Percentiles rank a stretch among this genome's conserved stretches.
phyloP scores from a whole-genome alignment of 1,284 basidiomycete species.

The Pterulicium gracile region DNA sequence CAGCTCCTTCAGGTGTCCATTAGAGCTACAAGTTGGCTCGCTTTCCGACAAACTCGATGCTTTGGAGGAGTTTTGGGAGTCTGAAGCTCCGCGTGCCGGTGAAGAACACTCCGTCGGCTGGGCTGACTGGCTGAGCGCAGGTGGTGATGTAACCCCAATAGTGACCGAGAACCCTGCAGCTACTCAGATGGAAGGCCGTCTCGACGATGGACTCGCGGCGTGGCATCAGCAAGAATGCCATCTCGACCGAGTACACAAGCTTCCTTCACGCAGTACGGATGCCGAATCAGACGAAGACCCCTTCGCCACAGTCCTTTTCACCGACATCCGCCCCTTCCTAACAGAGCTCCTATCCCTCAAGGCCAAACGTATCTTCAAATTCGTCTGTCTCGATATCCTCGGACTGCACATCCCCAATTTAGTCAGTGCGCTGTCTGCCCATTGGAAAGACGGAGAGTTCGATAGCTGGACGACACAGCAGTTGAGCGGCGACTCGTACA shows the following conservation, averaged over 20 bases:
- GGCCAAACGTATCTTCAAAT: constrained; percentile 55
- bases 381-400: constrained; percentile 68
- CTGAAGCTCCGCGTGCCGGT: constrained; percentile 53
- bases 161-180: neutral
- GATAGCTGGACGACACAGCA: constrained; percentile 52
- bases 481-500: constrained; percentile 28
- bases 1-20: constrained; percentile 47
- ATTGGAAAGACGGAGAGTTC: constrained; percentile 33
- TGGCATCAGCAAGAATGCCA: constrained; percentile 20
- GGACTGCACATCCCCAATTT: constrained; percentile 71
- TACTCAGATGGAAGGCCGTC: neutral
- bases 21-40: constrained; percentile 26
- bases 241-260: constrained; percentile 27
- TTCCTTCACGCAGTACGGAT: constrained; percentile 52
- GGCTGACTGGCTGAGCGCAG: constrained; percentile 38
- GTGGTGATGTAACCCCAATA: neutral
- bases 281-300: constrained; percentile 56
- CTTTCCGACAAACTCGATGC: constrained; percentile 37
- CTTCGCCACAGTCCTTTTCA: constrained; percentile 69
- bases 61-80: constrained; percentile 72
- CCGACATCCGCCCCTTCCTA: constrained; percentile 68
- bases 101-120: constrained; percentile 53
- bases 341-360: constrained; percentile 40
- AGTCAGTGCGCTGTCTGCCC: constrained; percentile 25
- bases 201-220: constrained; percentile 10